Conservation (phyloP, 139 green algal species). For the Dunaliella primolecta region DNA sequence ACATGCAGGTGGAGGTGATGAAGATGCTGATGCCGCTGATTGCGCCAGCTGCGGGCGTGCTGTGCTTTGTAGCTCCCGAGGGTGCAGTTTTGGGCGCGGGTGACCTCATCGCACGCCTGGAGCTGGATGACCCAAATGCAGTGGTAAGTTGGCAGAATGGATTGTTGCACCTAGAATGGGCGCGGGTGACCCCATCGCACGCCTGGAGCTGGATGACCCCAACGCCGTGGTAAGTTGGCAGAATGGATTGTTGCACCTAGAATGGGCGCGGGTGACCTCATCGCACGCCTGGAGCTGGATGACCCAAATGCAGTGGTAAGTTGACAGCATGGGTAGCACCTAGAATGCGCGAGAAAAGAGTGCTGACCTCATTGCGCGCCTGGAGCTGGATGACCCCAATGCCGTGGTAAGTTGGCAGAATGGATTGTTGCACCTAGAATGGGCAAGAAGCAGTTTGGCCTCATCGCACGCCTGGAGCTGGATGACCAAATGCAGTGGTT, state of each 20-base stretch:
- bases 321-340: neutral
- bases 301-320: neutral
- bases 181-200: neutral
- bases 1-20: slow-evolving; percentile 75
- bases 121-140: slow-evolving; percentile 66
- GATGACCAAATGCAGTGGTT: slow-evolving; percentile 54
- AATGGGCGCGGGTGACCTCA: neutral
- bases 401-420: slow-evolving; percentile 34
- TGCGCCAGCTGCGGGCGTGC: slow-evolving; percentile 62
- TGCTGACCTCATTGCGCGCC: slow-evolving; percentile 74
- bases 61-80: slow-evolving; percentile 75
- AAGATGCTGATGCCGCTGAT: slow-evolving; percentile 92
- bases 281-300: neutral
- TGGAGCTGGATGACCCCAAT: slow-evolving; percentile 72
- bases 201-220: neutral
- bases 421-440: no score
- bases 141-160: slow-evolving; percentile 28
- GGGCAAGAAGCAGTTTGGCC: no score
- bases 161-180: no score
- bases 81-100: slow-evolving; percentile 67
- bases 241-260: neutral
- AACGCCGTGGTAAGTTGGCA: neutral
- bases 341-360: neutral
- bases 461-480: slow-evolving; percentile 80
- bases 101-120: slow-evolving; percentile 77